Conservation (phyloP, 495 filamentous ascomycete species). For the Stereocaulon alpinum region DNA sequence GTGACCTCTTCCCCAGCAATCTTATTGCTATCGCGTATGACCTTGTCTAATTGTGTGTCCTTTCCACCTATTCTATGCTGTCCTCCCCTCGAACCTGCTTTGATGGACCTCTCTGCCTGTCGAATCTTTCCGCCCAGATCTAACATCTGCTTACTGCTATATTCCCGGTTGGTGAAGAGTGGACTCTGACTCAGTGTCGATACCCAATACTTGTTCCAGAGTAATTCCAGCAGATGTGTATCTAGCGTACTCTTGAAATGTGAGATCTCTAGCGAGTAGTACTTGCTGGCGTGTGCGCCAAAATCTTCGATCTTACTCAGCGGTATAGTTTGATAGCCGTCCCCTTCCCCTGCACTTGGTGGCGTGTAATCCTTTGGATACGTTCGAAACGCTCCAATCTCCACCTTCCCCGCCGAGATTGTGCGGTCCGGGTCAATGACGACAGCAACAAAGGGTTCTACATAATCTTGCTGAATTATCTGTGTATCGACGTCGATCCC, state of each 20-base stretch:
- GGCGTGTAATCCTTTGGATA: slow-evolving; percentile 67
- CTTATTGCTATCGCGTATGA: slow-evolving; percentile 68
- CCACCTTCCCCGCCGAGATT: slow-evolving; percentile 87
- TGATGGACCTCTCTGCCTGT: slow-evolving; percentile 44
- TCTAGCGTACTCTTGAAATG: slow-evolving; percentile 92
- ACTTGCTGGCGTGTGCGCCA: slow-evolving; percentile 78
- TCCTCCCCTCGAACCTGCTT: slow-evolving; percentile 29
- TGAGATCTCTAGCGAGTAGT: slow-evolving; percentile 83
- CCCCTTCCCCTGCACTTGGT: slow-evolving; percentile 38
- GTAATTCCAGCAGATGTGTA: slow-evolving; percentile 65
- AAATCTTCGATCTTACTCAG: slow-evolving; percentile 91
- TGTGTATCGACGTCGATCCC: slow-evolving; percentile 94
- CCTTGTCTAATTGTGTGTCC: slow-evolving; percentile 65
- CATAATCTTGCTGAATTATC: slow-evolving; percentile 65
- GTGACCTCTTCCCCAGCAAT: slow-evolving; percentile 79
- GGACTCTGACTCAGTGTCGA: slow-evolving; percentile 93
- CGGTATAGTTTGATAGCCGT: slow-evolving; percentile 65
- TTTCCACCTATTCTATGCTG: slow-evolving; percentile 22
- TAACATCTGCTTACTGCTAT: slow-evolving; percentile 79
- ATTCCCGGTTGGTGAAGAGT: slow-evolving; percentile 86
- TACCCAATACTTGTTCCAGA: slow-evolving; percentile 99
- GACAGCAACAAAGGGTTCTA: slow-evolving; percentile 88
- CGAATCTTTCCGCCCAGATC: slow-evolving; percentile 75
- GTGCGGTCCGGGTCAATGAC: slow-evolving; percentile 97
- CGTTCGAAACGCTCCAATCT: slow-evolving; percentile 94